These are phyloP conservation scores for Gossypium herbaceum DNA, from an alignment of 345 rosid species.

Conservation along the genomic window DNA sequence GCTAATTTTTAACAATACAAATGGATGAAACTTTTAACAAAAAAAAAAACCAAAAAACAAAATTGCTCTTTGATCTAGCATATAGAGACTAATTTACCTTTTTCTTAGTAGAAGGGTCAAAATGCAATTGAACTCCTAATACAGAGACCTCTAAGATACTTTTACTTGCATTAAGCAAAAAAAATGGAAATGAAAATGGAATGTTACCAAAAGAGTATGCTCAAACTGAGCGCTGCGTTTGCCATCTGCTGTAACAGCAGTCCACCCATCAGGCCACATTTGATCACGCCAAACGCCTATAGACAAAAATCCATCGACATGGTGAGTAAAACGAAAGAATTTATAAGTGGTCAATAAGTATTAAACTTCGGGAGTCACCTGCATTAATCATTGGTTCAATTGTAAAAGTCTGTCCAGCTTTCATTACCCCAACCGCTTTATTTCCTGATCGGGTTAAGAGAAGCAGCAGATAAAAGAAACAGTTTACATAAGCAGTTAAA, in stretches of 20 bases:
- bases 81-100: too few relatives aligned
- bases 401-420: conserved; percentile 91
- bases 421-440: conserved; percentile 96
- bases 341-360: neutral
- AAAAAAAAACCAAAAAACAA: too few relatives aligned
- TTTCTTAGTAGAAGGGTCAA: too few relatives aligned
- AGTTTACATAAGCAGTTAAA: neutral
- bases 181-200: neutral
- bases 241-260: conserved; percentile 89
- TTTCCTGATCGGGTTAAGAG: conserved; percentile 63
- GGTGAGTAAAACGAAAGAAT: neutral
- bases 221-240: conserved; percentile 98
- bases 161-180: too few relatives aligned
- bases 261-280: conserved; percentile 99
- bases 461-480: conserved; percentile 11
- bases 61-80: too few relatives aligned
- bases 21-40: too few relatives aligned
- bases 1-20: too few relatives aligned
- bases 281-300: conserved; percentile 83
- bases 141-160: too few relatives aligned
- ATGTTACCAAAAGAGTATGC: conserved; percentile 80
- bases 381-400: conserved; percentile 98
- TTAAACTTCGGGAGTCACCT: conserved; percentile 34
- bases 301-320: neutral
- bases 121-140: too few relatives aligned